Conservation (phyloP, 2,329 filamentous ascomycete species). For the Helminthosporium solani region DNA sequence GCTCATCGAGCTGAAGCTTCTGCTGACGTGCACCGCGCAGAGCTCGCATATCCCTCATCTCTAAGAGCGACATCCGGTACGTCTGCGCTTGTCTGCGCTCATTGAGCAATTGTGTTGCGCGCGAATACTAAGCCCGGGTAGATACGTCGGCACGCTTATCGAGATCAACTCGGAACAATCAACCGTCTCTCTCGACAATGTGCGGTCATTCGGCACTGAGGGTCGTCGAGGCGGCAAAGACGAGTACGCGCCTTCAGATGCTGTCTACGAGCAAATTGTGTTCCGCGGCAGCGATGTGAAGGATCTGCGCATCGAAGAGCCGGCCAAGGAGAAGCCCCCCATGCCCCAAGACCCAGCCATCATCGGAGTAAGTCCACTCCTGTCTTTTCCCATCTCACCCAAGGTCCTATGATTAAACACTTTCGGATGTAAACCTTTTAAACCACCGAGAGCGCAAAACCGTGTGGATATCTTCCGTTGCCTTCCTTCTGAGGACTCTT, state of each 20-base stretch:
- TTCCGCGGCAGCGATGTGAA: constrained; percentile 98
- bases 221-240: constrained; percentile 79
- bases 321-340: constrained; percentile 67
- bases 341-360: constrained; percentile 96
- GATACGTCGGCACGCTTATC: constrained; percentile 93
- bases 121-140: constrained; percentile 42
- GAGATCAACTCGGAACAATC: constrained; percentile 98
- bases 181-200: constrained; percentile 95
- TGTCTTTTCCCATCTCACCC: constrained; percentile 13
- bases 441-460: constrained; percentile 90
- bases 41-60: constrained; percentile 93
- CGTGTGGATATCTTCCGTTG: constrained; percentile 98
- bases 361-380: constrained; percentile 76
- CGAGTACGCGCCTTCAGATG: constrained; percentile 80
- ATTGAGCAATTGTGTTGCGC: constrained; percentile 6
- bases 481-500: constrained; percentile 90
- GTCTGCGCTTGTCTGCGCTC: constrained; percentile 59
- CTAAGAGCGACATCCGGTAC: constrained; percentile 95
- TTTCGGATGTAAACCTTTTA: constrained; percentile 91
- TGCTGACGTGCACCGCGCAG: constrained; percentile 51
- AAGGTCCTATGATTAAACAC: constrained; percentile 80
- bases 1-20: constrained; percentile 29
- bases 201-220: constrained; percentile 91
- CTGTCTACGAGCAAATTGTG: constrained; percentile 97
- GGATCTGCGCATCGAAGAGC: constrained; percentile 89